Conservation (phyloP, 2,329 filamentous ascomycete genomes). For the Aspergillus sp. region DNA sequence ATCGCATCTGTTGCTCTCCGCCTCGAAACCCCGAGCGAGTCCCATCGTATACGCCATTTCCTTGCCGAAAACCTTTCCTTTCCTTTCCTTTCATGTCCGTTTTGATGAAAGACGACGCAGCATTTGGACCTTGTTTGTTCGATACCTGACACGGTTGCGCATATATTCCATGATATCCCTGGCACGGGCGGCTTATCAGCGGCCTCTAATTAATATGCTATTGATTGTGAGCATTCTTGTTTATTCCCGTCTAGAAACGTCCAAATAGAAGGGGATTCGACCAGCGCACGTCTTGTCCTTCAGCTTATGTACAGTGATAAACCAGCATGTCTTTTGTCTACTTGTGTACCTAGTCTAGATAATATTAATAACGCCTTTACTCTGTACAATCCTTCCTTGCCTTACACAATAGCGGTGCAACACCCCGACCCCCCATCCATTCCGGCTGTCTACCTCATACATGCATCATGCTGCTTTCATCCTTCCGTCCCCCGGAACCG, state of each 20-base stretch:
- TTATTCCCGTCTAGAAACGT: slow-evolving; percentile 8
- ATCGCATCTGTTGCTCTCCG: slow-evolving; percentile 8
- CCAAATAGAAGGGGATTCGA: slow-evolving; percentile 11
- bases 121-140: slow-evolving; percentile 22
- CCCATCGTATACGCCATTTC: slow-evolving; percentile 28
- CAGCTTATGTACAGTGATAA: neutral
- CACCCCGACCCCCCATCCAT: too few species aligned
- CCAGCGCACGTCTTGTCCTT: slow-evolving; percentile 2
- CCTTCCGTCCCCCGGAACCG: too few species aligned
- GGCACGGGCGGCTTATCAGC: slow-evolving; percentile 23
- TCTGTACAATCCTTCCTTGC: too few species aligned
- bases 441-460: too few species aligned
- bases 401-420: too few species aligned
- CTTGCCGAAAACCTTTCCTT: slow-evolving; percentile 16
- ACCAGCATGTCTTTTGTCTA: neutral
- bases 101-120: slow-evolving; percentile 36
- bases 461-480: too few species aligned
- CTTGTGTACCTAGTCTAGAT: neutral
- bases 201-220: slow-evolving; percentile 23
- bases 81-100: slow-evolving; percentile 27
- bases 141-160: slow-evolving; percentile 14
- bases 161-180: slow-evolving; percentile 35
- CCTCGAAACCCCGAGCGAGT: slow-evolving; percentile 5
- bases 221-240: slow-evolving; percentile 5
- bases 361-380: too few species aligned